phyloP scores from a whole-genome alignment of 352 stramenopile genomes.

The Globisporangium splendens region DNA sequence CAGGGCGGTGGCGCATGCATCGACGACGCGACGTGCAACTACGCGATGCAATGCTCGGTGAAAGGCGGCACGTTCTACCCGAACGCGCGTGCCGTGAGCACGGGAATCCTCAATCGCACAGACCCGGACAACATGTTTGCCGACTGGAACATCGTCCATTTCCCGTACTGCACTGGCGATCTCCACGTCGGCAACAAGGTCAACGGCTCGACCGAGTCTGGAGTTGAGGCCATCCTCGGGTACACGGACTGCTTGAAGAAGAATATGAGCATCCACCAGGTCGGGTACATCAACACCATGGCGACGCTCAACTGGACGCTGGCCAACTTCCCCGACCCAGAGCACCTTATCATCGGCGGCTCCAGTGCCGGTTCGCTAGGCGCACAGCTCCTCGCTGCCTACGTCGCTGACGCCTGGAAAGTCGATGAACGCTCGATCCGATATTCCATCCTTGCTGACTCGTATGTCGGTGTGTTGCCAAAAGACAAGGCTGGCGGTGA shows the following conservation, averaged over 20 bases:
- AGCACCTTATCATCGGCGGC: constrained; percentile 52
- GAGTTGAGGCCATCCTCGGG: constrained; percentile 35
- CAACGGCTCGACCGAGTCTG: constrained; percentile 22
- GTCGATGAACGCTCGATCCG: constrained; percentile 47
- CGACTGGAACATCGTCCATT: constrained; percentile 73
- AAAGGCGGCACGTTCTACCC: constrained; percentile 38
- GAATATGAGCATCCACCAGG: constrained; percentile 50
- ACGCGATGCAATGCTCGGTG: constrained; percentile 56
- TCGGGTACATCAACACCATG: constrained; percentile 64
- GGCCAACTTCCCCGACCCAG: constrained; percentile 55
- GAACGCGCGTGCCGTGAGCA: constrained; percentile 44
- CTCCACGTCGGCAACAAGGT: constrained; percentile 52
- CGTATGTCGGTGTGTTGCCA: constrained; percentile 61
- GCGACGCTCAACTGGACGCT: constrained; percentile 57
- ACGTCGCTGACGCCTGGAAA: constrained; percentile 55
- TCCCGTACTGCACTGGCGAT: constrained; percentile 75
- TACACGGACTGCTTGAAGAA: constrained; percentile 37
- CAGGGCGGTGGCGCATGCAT: constrained; percentile 67
- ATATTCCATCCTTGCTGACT: constrained; percentile 58
- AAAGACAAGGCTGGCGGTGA: constrained; percentile 38
- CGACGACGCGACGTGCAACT: constrained; percentile 63
- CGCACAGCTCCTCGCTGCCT: constrained; percentile 38
- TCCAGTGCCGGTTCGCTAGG: constrained; percentile 54
- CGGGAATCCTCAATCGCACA: constrained; percentile 57
- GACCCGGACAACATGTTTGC: constrained; percentile 68